Evolutionary conservation across 305 asterid genomes (phyloP).

Genomic region (Vinca major): DNA sequence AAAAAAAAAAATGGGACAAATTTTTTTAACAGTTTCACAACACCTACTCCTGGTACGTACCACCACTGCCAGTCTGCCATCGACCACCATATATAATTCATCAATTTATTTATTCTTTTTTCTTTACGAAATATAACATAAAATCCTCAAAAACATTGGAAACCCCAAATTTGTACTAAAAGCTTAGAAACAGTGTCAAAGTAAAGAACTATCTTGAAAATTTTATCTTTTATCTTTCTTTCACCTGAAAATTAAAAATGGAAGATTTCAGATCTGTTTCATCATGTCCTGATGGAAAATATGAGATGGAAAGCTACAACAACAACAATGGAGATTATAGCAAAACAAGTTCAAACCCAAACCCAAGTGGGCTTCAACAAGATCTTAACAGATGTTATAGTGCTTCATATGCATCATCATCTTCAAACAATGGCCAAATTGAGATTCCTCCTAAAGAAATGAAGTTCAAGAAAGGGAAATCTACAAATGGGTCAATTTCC

Average conservation of each 20-base stretch:
- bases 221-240: no score
- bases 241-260: constrained; percentile 23
- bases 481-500: constrained; percentile 33
- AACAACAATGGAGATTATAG: no score
- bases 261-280: constrained; percentile 60
- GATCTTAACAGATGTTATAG: constrained; percentile 75
- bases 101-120: no score
- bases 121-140: background rate
- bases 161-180: background rate
- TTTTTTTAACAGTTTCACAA: no score
- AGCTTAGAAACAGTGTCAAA: background rate
- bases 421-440: constrained; percentile 21
- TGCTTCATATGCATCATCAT: constrained; percentile 52
- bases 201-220: background rate
- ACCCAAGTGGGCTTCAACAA: constrained; percentile 49
- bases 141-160: background rate
- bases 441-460: constrained; percentile 24
- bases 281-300: constrained; percentile 3
- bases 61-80: no score
- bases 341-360: constrained; percentile 16
- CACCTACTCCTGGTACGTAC: no score
- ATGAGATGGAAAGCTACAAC: no score
- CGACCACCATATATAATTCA: no score
- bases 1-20: no score
- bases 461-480: constrained; percentile 62